Percentiles rank a stretch among this genome's conserved stretches.
Evolutionary conservation across 2,329 filamentous ascomycete species (phyloP).

Genomic region (Cryphonectria radicalis): DNA sequence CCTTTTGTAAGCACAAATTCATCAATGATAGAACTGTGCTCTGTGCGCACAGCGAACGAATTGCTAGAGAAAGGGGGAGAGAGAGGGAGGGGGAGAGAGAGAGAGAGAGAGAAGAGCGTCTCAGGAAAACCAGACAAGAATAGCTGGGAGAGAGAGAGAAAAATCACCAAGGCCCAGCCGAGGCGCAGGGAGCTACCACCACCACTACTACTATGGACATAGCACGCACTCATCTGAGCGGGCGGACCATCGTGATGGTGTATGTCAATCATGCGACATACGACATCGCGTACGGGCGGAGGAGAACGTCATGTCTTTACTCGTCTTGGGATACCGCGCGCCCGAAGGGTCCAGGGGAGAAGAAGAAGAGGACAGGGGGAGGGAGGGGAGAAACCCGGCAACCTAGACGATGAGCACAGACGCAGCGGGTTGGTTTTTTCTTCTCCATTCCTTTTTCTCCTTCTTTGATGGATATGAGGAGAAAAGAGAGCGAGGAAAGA

Average conservation of each 20-base stretch:
- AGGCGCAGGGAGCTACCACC: neutral
- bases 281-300: neutral
- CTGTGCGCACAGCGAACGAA: neutral
- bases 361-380: neutral
- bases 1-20: neutral
- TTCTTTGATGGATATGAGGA: neutral
- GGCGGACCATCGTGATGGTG: neutral
- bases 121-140: neutral
- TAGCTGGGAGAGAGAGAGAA: neutral
- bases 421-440: neutral
- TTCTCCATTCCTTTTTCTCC: too few species aligned
- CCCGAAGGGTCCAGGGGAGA: neutral
- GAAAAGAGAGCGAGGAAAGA: neutral
- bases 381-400: neutral
- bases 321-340: constrained; percentile 11
- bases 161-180: neutral
- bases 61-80: neutral
- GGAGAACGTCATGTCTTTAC: neutral
- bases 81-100: neutral
- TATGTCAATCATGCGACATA: constrained; percentile 6
- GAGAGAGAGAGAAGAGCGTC: neutral
- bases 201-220: neutral
- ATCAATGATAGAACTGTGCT: neutral
- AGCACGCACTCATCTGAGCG: neutral
- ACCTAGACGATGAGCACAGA: neutral